phyloP scores from a whole-genome alignment of 306 rosid genomes.

The Citrullus colocynthis region DNA sequence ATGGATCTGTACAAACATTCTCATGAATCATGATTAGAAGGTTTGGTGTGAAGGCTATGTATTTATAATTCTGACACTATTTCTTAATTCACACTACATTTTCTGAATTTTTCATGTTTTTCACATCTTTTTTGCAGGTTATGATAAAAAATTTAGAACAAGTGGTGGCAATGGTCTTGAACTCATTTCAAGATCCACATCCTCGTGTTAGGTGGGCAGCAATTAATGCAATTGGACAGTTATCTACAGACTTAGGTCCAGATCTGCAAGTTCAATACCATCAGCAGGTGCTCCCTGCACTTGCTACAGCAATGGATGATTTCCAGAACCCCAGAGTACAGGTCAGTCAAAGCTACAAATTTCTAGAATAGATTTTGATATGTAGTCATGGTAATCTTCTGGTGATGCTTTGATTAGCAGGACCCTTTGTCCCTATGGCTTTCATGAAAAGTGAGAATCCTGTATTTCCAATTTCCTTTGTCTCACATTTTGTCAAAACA shows the following conservation, averaged over 20 bases:
- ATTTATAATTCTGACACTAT: background rate
- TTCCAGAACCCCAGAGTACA: conserved; percentile 96
- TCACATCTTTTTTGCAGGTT: conserved; percentile 35
- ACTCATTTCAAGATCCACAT: conserved; percentile 83
- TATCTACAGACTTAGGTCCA: conserved; percentile 96
- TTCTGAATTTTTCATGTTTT: background rate
- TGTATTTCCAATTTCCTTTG: background rate
- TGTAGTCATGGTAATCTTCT: background rate
- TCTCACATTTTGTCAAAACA: background rate
- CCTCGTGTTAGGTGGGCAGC: conserved; percentile 99
- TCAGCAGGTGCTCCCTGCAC: conserved; percentile 73
- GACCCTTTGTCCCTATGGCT: background rate
- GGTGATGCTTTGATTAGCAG: background rate
- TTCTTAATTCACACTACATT: background rate
- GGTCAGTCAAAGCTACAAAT: conserved; percentile 26
- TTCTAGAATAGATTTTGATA: background rate
- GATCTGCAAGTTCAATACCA: conserved; percentile 87
- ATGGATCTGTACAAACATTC: background rate
- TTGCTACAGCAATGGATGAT: conserved; percentile 93
- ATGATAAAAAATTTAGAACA: conserved; percentile 90
- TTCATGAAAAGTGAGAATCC: background rate
- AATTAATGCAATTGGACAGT: conserved; percentile 89
- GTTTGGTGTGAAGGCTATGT: background rate
- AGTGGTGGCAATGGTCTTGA: conserved; percentile 95
- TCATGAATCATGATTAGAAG: background rate